These are phyloP conservation scores for Arabis hirsuta DNA, from an alignment of 345 rosid genomes.

Conservation along the genomic window DNA sequence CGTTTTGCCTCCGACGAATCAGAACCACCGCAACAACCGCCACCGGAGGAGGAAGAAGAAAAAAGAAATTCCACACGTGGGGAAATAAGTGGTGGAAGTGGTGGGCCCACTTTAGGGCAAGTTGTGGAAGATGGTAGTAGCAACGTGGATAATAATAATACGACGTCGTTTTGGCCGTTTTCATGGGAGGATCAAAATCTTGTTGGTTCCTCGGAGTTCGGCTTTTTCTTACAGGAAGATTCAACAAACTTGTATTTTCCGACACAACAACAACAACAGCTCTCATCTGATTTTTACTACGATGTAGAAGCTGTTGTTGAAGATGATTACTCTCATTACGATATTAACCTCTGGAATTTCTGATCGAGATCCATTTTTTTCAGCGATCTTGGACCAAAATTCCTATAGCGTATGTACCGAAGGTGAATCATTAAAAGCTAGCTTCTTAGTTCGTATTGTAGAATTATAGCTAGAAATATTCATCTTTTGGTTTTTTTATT, in stretches of 20 bases:
- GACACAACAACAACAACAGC: slow-evolving; percentile 28
- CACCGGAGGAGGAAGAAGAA: slow-evolving; percentile 7
- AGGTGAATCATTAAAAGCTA: slow-evolving; percentile 13
- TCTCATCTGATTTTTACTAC: slow-evolving; percentile 45
- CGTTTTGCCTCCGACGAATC: slow-evolving; percentile 53
- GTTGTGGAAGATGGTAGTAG: slow-evolving; percentile 21
- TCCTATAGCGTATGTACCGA: background rate
- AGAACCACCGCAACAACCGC: background rate
- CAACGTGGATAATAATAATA: background rate
- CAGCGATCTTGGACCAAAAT: slow-evolving; percentile 28
- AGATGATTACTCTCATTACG: slow-evolving; percentile 40
- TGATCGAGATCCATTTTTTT: slow-evolving; percentile 35
- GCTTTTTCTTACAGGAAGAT: slow-evolving; percentile 26
- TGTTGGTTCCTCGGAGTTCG: slow-evolving; percentile 26
- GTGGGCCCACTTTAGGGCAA: slow-evolving; percentile 42
- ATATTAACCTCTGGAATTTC: slow-evolving; percentile 45
- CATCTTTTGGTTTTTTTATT: slow-evolving; percentile 13
- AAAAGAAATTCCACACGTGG: slow-evolving; percentile 30
- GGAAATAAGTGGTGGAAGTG: slow-evolving; percentile 36
- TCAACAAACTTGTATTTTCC: slow-evolving; percentile 27
- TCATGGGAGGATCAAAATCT: slow-evolving; percentile 36
- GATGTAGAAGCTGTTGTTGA: slow-evolving; percentile 40
- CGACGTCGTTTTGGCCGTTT: slow-evolving; percentile 38
- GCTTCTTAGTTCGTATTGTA: slow-evolving; percentile 7
- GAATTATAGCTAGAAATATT: slow-evolving; percentile 14